These are phyloP conservation scores for Cydonia oblonga DNA, from an alignment of 331 rosid species.

Conservation along the genomic window DNA sequence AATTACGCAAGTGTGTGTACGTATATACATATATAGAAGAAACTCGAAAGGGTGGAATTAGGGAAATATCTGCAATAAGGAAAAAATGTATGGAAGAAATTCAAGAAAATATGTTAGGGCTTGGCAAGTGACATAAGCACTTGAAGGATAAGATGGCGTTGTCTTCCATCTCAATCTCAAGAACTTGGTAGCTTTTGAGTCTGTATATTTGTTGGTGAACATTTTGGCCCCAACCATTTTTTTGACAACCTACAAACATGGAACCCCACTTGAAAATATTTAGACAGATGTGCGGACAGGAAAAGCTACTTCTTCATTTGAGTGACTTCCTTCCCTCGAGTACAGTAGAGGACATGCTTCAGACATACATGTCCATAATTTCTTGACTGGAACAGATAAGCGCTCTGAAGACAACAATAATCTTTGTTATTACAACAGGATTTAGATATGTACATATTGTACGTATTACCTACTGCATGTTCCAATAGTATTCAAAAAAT, in stretches of 20 bases:
- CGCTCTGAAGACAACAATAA: neutral
- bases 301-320: neutral
- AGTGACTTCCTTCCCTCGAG: neutral
- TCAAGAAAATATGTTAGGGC: neutral
- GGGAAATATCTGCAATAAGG: neutral
- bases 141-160: neutral
- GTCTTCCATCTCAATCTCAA: neutral
- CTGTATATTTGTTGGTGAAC: neutral
- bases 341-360: neutral
- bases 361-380: neutral
- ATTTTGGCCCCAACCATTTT: neutral
- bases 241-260: neutral
- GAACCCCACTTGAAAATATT: neutral
- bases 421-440: neutral
- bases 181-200: neutral
- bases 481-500: neutral
- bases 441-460: neutral
- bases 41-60: neutral
- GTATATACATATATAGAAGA: neutral
- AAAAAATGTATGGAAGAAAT: neutral
- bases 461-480: neutral
- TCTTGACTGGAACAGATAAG: neutral
- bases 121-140: neutral
- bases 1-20: neutral
- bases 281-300: neutral